These are phyloP conservation scores for Hyaloscypha variabilis DNA, from an alignment of 495 filamentous ascomycete genomes.

Conservation along the genomic window DNA sequence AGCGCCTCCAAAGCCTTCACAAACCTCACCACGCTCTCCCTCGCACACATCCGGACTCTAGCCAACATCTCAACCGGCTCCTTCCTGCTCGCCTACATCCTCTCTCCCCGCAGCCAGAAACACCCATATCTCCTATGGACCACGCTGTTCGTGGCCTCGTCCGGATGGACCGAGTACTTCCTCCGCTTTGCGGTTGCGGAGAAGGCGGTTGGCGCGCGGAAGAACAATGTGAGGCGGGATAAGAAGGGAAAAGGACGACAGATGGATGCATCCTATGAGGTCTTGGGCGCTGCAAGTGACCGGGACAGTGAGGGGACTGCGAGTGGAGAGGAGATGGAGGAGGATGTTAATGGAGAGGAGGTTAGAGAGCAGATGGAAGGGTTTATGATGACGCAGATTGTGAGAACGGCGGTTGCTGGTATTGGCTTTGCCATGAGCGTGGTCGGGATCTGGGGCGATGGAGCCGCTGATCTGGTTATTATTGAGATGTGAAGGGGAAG, in stretches of 20 bases:
- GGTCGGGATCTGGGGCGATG: conserved; percentile 90
- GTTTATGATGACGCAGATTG: conserved; percentile 62
- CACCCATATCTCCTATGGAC: conserved; percentile 91
- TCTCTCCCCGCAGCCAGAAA: conserved; percentile 68
- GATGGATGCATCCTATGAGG: conserved; percentile 67
- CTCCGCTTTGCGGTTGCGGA: conserved; percentile 28
- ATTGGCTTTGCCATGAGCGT: conserved; percentile 74
- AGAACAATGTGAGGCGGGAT: conserved; percentile 18
- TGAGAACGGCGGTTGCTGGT: conserved; percentile 62
- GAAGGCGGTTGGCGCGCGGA: conserved; percentile 38
- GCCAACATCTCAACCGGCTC: conserved; percentile 61
- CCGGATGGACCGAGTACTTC: conserved; percentile 59
- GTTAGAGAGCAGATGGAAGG: conserved; percentile 70
- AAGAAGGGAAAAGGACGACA: conserved; percentile 30
- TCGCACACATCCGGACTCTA: conserved; percentile 61
- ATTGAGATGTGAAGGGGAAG: conserved; percentile 28
- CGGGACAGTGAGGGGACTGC: conserved; percentile 41
- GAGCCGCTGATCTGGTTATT: conserved; percentile 38
- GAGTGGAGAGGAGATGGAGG: conserved; percentile 47
- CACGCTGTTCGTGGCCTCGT: conserved; percentile 56
- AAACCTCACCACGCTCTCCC: conserved; percentile 60
- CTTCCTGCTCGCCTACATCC: conserved; percentile 69
- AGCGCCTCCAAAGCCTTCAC: conserved; percentile 66
- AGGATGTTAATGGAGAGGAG: conserved; percentile 78
- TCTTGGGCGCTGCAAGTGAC: conserved; percentile 60